These are phyloP conservation scores for Mallotus nudiflorus DNA, from an alignment of 345 rosid genomes.

Conservation along the genomic window DNA sequence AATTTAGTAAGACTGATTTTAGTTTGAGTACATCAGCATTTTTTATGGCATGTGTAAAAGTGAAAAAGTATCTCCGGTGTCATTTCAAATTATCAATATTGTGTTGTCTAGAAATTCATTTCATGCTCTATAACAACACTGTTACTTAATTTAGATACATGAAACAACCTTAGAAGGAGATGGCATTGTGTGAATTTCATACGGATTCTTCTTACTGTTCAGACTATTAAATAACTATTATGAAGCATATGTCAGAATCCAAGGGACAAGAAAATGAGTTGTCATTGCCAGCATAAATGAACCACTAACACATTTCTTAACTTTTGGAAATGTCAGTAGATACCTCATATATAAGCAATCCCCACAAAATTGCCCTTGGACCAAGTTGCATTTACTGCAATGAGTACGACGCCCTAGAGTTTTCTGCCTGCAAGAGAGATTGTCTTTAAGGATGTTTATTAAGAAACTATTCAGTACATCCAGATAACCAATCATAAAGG, in stretches of 20 bases:
- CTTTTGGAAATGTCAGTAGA: not conserved
- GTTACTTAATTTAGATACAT: not conserved
- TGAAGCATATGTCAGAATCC: not conserved
- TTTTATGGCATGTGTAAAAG: not conserved
- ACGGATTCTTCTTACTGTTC: not conserved
- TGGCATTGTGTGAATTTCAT: not conserved
- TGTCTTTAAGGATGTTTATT: slow-evolving; percentile 7
- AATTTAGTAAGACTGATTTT: not conserved
- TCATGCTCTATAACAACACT: not conserved
- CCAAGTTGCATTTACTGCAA: slow-evolving; percentile 34
- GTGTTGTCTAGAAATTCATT: not conserved
- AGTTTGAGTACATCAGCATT: not conserved
- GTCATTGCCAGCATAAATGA: not conserved
- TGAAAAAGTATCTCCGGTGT: not conserved
- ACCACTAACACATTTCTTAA: not conserved
- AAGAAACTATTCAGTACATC: not conserved
- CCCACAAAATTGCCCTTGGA: slow-evolving; percentile 45
- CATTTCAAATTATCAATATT: not conserved
- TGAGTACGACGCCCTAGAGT: slow-evolving; percentile 33
- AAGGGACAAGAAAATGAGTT: not conserved
- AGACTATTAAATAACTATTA: not conserved
- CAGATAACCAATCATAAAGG: not conserved
- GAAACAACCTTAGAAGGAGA: not conserved
- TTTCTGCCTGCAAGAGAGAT: slow-evolving; percentile 32
- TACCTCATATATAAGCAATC: slow-evolving; percentile 43